Percentiles rank a stretch among this genome's conserved stretches.
phyloP scores from a whole-genome alignment of 208 protist species.

The Crithidia bombi region DNA sequence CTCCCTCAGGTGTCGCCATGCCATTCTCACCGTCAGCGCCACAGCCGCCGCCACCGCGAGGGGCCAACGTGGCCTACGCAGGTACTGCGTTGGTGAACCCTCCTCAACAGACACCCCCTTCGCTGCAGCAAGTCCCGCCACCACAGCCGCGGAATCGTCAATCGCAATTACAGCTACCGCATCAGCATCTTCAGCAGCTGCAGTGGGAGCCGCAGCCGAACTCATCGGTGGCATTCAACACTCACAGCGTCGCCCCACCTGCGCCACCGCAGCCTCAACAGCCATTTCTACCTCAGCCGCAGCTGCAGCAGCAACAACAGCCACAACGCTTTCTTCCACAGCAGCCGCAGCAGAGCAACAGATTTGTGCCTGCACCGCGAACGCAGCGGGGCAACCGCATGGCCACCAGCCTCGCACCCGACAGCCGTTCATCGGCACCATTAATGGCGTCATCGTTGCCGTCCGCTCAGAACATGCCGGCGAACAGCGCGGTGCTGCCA shows the following conservation, averaged over 20 bases:
- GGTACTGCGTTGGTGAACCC: slow-evolving; percentile 3
- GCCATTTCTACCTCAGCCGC: neutral
- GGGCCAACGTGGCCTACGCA: neutral
- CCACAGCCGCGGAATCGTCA: too few species aligned
- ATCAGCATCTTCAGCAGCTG: neutral
- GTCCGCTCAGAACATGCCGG: neutral
- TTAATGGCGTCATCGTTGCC: neutral
- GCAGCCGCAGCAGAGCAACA: neutral
- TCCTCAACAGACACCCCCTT: neutral
- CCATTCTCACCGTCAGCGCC: neutral
- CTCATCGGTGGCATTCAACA: neutral
- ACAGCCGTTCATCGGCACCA: neutral
- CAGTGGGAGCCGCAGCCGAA: neutral
- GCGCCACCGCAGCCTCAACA: neutral
- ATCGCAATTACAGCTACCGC: neutral
- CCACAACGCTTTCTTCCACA: neutral
- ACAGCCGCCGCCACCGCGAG: neutral
- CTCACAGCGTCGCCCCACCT: neutral
- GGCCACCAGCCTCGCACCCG: neutral
- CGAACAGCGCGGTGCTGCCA: neutral
- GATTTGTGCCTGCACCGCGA: neutral
- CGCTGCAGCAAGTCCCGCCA: neutral
- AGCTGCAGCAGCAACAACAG: neutral
- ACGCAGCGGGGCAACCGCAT: neutral
- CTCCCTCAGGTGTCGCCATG: neutral